These are phyloP conservation scores for Licmophora abbreviata DNA, from an alignment of 108 stramenopile genomes.

Conservation along the genomic window DNA sequence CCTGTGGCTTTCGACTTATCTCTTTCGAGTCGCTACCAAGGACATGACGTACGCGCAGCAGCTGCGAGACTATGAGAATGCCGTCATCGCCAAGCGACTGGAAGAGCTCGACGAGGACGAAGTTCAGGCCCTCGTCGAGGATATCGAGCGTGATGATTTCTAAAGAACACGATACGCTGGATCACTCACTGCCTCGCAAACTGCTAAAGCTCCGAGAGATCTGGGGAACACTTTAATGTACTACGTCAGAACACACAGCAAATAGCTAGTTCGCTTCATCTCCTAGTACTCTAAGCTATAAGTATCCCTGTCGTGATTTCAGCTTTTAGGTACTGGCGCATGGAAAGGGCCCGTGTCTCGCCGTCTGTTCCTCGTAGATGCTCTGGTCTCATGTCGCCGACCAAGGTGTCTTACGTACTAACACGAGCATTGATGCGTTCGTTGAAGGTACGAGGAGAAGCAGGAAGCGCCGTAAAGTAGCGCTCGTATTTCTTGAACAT, in stretches of 20 bases:
- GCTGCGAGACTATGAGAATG: conserved; percentile 94
- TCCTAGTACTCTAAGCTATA: too few relatives aligned
- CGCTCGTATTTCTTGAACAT: conserved; percentile 63
- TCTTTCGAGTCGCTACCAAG: conserved; percentile 93
- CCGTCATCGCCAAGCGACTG: conserved; percentile 92
- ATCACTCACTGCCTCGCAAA: too few relatives aligned
- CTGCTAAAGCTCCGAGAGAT: too few relatives aligned
- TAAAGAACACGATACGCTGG: too few relatives aligned
- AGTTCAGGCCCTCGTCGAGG: conserved; percentile 84
- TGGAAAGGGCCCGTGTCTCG: too few relatives aligned
- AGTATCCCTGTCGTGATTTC: too few relatives aligned
- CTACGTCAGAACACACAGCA: too few relatives aligned
- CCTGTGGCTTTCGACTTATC: conserved; percentile 80
- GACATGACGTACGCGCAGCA: conserved; percentile 98
- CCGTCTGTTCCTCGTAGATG: too few relatives aligned
- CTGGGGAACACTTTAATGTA: too few relatives aligned
- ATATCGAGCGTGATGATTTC: conserved; percentile 66
- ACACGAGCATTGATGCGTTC: conserved; percentile 70
- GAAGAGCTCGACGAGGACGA: conserved; percentile 95
- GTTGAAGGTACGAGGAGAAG: conserved; percentile 45
- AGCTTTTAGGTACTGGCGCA: too few relatives aligned
- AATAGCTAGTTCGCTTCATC: too few relatives aligned
- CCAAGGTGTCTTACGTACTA: conserved; percentile 60
- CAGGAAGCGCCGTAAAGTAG: conserved; percentile 50
- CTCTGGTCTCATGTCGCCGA: too few relatives aligned